Conservation (phyloP, 1,284 basidiomycete genomes). For the Cutaneotrichosporon sp. region DNA sequence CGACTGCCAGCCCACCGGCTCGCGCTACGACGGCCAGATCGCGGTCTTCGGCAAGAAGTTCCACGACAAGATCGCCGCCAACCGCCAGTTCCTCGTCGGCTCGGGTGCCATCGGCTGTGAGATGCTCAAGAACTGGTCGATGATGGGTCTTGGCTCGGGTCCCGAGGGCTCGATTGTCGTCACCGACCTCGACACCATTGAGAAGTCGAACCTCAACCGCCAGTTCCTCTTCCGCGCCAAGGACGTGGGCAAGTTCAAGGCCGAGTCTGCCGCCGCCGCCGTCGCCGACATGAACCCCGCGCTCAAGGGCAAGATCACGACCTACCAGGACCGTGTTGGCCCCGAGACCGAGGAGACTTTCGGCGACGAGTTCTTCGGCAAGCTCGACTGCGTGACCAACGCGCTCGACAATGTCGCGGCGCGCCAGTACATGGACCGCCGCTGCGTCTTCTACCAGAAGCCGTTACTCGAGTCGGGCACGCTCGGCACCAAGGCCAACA, state of each 20-base stretch:
- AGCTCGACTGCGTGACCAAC: conserved; percentile 95
- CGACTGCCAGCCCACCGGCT: conserved; percentile 79
- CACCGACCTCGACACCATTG: conserved; percentile 98
- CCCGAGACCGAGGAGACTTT: conserved; percentile 91
- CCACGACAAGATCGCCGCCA: conserved; percentile 89
- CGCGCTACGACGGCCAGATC: conserved; percentile 92
- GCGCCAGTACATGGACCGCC: conserved; percentile 97
- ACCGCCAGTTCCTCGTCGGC: conserved; percentile 95
- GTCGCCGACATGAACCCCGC: conserved; percentile 97
- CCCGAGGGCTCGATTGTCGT: conserved; percentile 84
- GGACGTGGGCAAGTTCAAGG: conserved; percentile 97
- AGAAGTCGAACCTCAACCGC: conserved; percentile 98
- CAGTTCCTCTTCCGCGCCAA: conserved; percentile 98
- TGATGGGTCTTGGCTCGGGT: conserved; percentile 94
- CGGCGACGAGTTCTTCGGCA: conserved; percentile 83
- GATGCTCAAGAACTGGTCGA: conserved; percentile 99
- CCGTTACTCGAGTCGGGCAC: conserved; percentile 97
- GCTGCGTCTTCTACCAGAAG: conserved; percentile 97
- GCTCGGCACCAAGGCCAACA: conserved; percentile 97
- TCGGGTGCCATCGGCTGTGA: conserved; percentile 99
- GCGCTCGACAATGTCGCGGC: conserved; percentile 98
- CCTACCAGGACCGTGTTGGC: conserved; percentile 93
- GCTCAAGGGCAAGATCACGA: conserved; percentile 81
- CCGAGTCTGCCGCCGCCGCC: conserved; percentile 89
- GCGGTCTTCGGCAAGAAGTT: conserved; percentile 92